Evolutionary conservation across 768 basidiomycete species (phyloP), one percentile per base, ranked within the genome.

Genomic region (Collybiopsis luxurians): DNA sequence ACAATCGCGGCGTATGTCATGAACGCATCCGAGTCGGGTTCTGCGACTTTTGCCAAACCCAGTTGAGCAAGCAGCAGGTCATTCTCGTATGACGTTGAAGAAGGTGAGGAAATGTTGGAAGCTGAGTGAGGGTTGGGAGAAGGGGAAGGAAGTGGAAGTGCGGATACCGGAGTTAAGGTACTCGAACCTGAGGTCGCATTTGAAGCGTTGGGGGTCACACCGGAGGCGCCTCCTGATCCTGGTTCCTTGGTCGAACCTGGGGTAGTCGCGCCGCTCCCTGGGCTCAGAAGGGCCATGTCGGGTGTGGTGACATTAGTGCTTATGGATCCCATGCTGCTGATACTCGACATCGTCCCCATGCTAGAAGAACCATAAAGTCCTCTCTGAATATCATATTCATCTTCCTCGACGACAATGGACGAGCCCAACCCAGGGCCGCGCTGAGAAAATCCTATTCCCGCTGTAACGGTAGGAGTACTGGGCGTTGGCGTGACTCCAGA

Each of bases 1-100:
- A 93, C 87, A 66, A 92, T 88, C 34, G 89, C 83, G 19, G 90
- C 90, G 67, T 94, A 94, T 0, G 87, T 82, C 83, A 90, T 81
- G 70, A 92, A 92, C 55, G 90, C 86, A 69, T 94, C 92, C 53
- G 84, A 72, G 66, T 94, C 92, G 13, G 91, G 83, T 58, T 92
- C 90, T 0, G 92, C 90, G 5, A 93, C 86, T 70, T 91, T 92
- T 30, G 83, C 86, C 46, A 92, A 70, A 15, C 92, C 92, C 31
- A 87, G 75, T 71, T 89, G 88, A 30, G 82, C 76, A 24, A 51
- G 36, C 34, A 19, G 23, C 21, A 51, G 13, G 7, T 51, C 50
- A 39, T 36, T 19, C 24, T 51, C 50, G 50, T 51, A 51, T 5
- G 50, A 51, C 6, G 50, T 51, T 2, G 50, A 36, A 13, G 50